Conservation (phyloP, 805 yeast species). For the Hanseniaspora vineae region DNA sequence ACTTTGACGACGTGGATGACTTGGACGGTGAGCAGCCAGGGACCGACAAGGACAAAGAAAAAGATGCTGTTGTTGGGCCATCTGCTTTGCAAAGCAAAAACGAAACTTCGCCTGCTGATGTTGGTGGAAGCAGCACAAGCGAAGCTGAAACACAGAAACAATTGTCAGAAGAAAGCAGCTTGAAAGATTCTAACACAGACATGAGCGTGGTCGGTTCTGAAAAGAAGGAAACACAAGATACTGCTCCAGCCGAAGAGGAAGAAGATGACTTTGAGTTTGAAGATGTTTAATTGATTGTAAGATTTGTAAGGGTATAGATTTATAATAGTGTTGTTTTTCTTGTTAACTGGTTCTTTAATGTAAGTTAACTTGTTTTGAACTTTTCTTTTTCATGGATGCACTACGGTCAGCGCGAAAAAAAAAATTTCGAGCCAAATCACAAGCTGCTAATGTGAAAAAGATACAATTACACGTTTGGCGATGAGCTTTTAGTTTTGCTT, state of each 20-base stretch:
- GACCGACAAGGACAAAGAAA: background rate
- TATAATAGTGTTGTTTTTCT: background rate
- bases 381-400: background rate
- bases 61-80: too few relatives aligned
- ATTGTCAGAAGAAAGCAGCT: background rate
- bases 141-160: background rate
- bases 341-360: background rate
- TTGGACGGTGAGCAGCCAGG: constrained; percentile 9
- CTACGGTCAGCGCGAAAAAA: background rate
- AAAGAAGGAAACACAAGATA: background rate
- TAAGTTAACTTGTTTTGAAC: background rate
- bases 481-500: too few relatives aligned
- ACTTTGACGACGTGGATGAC: constrained; percentile 4
- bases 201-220: background rate
- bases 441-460: background rate
- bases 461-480: background rate
- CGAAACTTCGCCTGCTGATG: background rate
- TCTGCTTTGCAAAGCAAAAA: too few relatives aligned
- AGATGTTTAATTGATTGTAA: constrained; percentile 14
- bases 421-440: background rate
- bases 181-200: background rate
- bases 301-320: background rate
- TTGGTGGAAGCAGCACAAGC: constrained; percentile 1
- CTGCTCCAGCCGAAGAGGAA: constrained; percentile 11
- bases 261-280: constrained; percentile 25